Conservation (phyloP, 129 eudicot species). For the Scalesia atractyloides region DNA sequence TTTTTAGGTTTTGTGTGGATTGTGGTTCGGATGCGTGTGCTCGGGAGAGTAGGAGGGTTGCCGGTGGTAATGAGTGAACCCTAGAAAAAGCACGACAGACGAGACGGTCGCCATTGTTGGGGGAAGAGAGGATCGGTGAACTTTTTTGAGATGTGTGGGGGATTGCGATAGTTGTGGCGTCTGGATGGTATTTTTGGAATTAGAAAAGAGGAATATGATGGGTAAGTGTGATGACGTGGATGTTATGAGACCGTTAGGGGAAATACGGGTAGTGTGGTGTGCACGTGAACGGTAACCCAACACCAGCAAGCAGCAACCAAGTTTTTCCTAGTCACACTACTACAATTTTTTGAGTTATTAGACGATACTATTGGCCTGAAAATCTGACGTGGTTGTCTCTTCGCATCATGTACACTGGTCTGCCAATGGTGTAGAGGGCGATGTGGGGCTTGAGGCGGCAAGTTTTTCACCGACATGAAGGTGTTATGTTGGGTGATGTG, state of each 20-base stretch:
- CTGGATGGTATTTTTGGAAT: slow-evolving; percentile 28
- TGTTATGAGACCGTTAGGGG: slow-evolving; percentile 7
- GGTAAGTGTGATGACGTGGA: slow-evolving; percentile 35
- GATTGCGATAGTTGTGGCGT: slow-evolving; percentile 5
- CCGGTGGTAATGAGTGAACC: slow-evolving; percentile 41
- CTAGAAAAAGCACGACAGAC: slow-evolving; percentile 51
- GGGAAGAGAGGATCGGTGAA: slow-evolving; percentile 15
- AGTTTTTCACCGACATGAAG: no score
- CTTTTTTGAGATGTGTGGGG: slow-evolving; percentile 3
- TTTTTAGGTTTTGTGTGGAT: slow-evolving; percentile 37
- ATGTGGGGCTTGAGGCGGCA: no score
- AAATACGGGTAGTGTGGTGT: slow-evolving; percentile 39
- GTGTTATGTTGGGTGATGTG: no score
- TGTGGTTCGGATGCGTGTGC: slow-evolving; percentile 55
- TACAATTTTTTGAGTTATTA: no score
- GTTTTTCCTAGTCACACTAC: no score
- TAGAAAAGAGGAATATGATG: no score
- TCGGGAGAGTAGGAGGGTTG: slow-evolving; percentile 41
- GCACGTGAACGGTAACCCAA: slow-evolving; percentile 27
- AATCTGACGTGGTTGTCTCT: no score
- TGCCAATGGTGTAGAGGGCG: no score
- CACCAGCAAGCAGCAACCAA: no score
- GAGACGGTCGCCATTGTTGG: slow-evolving; percentile 58
- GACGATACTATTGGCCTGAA: no score
- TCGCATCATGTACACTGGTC: no score